phyloP scores from a whole-genome alignment of 495 filamentous ascomycete species.

The Cladorrhinum samala region DNA sequence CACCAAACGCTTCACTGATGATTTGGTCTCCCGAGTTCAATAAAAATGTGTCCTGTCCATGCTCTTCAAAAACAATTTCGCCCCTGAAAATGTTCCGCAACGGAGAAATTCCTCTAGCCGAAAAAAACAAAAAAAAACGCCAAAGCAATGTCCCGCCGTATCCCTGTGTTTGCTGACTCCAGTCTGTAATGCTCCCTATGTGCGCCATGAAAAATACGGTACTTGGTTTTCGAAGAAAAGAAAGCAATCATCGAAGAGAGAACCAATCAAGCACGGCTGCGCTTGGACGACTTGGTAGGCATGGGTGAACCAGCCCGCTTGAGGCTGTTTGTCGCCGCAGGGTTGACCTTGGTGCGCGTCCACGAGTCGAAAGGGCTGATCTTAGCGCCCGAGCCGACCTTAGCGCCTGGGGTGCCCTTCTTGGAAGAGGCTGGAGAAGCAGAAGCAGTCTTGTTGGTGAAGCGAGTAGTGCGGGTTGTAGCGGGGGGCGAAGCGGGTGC shows the following conservation, averaged over 20 bases:
- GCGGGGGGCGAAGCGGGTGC: constrained; percentile 52
- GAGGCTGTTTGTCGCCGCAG: constrained; percentile 10
- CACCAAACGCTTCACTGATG: no score
- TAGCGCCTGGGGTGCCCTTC: constrained; percentile 9
- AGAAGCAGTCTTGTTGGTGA: constrained; percentile 27
- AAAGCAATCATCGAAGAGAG: not conserved
- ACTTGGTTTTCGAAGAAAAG: not conserved
- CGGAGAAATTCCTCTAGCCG: no score
- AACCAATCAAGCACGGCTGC: constrained; percentile 29
- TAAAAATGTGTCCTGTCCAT: no score
- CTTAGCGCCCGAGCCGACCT: constrained; percentile 26
- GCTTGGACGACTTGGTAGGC: constrained; percentile 27
- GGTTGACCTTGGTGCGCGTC: constrained; percentile 52
- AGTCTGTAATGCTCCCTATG: no score
- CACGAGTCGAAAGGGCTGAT: constrained; percentile 62
- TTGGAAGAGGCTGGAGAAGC: not conserved
- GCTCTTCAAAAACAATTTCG: no score
- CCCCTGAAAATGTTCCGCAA: no score
- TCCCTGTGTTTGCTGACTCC: no score
- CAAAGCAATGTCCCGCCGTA: no score
- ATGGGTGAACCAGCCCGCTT: constrained; percentile 44
- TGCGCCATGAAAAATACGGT: no score
- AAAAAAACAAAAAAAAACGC: no score
- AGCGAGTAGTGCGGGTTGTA: constrained; percentile 48
- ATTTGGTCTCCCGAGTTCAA: no score